Base-by-base conservation (phyloP, 2,329 filamentous ascomycete genomes). In the Periconia macrospinosa region DNA sequence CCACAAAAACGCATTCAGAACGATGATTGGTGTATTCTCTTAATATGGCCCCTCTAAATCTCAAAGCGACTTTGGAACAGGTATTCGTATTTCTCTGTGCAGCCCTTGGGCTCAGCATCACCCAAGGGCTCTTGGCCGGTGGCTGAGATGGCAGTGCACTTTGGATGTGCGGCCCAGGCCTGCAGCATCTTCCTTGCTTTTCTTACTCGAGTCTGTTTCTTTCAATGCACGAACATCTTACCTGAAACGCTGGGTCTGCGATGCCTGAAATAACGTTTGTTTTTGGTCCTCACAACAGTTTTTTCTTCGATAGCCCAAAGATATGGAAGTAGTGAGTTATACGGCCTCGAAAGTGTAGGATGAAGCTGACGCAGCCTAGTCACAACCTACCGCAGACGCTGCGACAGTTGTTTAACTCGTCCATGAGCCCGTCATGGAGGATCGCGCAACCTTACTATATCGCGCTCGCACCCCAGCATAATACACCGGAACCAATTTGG, bases 231-330 rank as follows among this genome's bases (percentile, higher is more conserved):
- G 30, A 30, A n/a, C n/a, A n/a, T n/a, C n/a, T n/a, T n/a, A n/a
- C 30, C 49, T 42, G 43, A 49, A 40, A 57, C 50, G 49, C 58
- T 63, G 62, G 23, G 23, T 5, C 8, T 27, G 23, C 62, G 42
- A 72, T 72, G 68, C 61, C 69, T 19, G 66, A 67, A 54, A 63
- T 73, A 55, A 66, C 66, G 2, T 71, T 72, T 50, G 60, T 72
- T 14, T 73, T 73, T 47, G 70, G 70, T 1, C 70, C 70, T n/a
- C 65, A 68, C 51, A 67, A 71, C 41, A 66, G 61, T 23, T 70
- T 73, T 51, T 73, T 72, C 58, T 73, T 73, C 40, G 70, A 73
- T 58, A 66, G 67, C 47, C 69, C 68, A 2, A 67, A 67, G 50
- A 57, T 65, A 67, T 73, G 70, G 70, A 73, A 71, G 56, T 72